Evolutionary conservation across 768 basidiomycete species (phyloP), one percentile per base, ranked within the genome.

Genomic region (Boletus vermiculosoides): DNA sequence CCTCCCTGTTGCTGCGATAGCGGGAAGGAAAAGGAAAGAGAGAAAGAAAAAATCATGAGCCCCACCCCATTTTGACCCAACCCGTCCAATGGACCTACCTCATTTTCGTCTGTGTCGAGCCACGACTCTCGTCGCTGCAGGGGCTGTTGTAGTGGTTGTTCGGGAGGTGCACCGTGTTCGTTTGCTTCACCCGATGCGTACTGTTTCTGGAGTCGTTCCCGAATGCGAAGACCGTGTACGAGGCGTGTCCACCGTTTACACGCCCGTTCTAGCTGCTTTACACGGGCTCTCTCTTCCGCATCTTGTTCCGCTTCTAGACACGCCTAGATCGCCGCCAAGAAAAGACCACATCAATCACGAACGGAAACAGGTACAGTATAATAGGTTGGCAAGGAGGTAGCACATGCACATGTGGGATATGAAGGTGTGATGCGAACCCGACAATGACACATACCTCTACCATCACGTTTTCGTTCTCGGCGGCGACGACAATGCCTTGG

Each of bases 211-310:
- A 98, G 76, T 45, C 93, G 83, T 63, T 90, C 81, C 16, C 94
- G 83, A 57, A 98, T 90, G 36, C 91, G 83, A 45, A 98, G 79
- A 4, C 95, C 97, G 31, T 91, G 89, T 25, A 99, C 80, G 41
- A 99, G 82, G 55, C 87, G 85, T 51, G 78, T 82, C 96, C 96
- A 99, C 22, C 88, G 84, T 71, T 94, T 95, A 60, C 96, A 73
- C 0, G 86, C 88, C 36, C 86, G 83, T 50, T 93, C 93, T 62
- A 90, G 82, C 55, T 80, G 82, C 73, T 93, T 95, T 11, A 76
- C 76, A 23, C 82, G 81, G 45, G 88, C 88, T 63, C 85, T 92
- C 70, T 91, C 86, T 56, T 87, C 84, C 5, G 87, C 88, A 25
- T 84, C 82, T 60, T 85, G 83, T 65, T 92, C 89, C 12, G 88